Conservation (phyloP, 768 basidiomycete genomes). For the Lentinula guzmanii region DNA sequence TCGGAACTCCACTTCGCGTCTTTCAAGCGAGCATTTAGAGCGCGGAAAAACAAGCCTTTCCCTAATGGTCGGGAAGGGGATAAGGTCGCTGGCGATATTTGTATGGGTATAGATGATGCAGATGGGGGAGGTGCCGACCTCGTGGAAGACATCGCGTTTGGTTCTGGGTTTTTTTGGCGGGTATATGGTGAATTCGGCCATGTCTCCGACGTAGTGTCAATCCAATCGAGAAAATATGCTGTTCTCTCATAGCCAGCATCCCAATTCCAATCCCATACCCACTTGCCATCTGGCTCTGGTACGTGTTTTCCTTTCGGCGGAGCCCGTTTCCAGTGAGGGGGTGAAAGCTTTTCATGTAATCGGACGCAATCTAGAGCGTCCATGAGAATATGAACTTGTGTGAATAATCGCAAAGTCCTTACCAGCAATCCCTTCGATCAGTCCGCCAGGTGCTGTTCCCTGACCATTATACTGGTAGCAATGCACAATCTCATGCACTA, state of each 20-base stretch:
- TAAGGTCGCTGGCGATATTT: no score
- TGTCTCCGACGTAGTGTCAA: conserved; percentile 12
- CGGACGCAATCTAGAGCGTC: conserved; percentile 59
- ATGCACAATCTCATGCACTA: conserved; percentile 74
- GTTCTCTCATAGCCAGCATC: conserved; percentile 74
- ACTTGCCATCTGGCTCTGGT: neutral
- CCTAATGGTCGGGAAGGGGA: neutral
- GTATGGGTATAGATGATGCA: neutral
- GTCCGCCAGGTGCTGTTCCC: conserved; percentile 57
- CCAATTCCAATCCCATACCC: conserved; percentile 42
- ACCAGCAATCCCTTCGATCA: conserved; percentile 82
- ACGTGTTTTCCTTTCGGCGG: conserved; percentile 10
- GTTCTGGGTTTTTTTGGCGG: neutral
- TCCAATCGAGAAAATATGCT: conserved; percentile 71
- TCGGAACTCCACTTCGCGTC: neutral
- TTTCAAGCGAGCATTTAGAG: neutral
- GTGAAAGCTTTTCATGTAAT: conserved; percentile 45
- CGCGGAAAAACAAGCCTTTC: neutral
- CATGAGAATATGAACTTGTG: neutral
- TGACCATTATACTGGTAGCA: conserved; percentile 67
- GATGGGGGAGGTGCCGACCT: neutral
- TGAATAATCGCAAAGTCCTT: conserved; percentile 8
- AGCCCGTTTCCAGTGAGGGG: conserved; percentile 64
- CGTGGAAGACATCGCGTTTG: neutral
- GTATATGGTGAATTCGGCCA: neutral